Evolutionary conservation across 1,284 basidiomycete genomes (phyloP).

Genomic region (Leccinum griseonigrum): DNA sequence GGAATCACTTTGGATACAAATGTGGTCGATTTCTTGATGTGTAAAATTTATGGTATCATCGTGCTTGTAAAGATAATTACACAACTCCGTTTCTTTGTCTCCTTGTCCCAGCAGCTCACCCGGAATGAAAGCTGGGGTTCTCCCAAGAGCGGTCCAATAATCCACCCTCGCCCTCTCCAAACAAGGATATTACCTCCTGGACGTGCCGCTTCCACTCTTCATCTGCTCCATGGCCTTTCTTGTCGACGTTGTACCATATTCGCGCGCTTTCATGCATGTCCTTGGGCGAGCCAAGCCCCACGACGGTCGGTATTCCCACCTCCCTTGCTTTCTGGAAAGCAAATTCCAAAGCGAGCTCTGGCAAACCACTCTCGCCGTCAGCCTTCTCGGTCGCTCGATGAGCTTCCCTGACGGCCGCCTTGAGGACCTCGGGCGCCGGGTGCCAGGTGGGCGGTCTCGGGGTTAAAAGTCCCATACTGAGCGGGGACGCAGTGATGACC

Average conservation of each 20-base stretch:
- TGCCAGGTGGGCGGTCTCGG: slow-evolving; percentile 79
- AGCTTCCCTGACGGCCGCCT: slow-evolving; percentile 36
- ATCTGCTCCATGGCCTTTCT: slow-evolving; percentile 31
- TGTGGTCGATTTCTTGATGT: slow-evolving; percentile 15
- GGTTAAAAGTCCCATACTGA: slow-evolving; percentile 90
- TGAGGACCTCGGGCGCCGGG: slow-evolving; percentile 64
- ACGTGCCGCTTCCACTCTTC: slow-evolving; percentile 50
- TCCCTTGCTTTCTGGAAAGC: slow-evolving; percentile 53
- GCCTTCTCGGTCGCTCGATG: slow-evolving; percentile 16
- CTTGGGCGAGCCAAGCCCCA: slow-evolving; percentile 66
- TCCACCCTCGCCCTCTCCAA: slow-evolving; percentile 42
- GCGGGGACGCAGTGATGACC: slow-evolving; percentile 83
- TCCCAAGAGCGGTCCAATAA: slow-evolving; percentile 67
- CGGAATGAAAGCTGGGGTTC: slow-evolving; percentile 38
- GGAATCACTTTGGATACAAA: slow-evolving; percentile 6
- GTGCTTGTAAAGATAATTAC: slow-evolving; percentile 28
- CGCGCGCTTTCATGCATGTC: slow-evolving; percentile 76
- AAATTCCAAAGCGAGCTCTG: slow-evolving; percentile 73
- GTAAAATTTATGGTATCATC: slow-evolving; percentile 23
- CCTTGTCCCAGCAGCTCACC: slow-evolving; percentile 2
- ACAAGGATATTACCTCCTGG: slow-evolving; percentile 43
- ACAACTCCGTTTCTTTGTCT: not conserved
- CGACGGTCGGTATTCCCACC: slow-evolving; percentile 64
- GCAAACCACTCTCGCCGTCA: slow-evolving; percentile 39
- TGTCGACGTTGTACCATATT: slow-evolving; percentile 62